Conservation (phyloP, 148 eudicot genomes). For the Rhododendron vialii region DNA sequence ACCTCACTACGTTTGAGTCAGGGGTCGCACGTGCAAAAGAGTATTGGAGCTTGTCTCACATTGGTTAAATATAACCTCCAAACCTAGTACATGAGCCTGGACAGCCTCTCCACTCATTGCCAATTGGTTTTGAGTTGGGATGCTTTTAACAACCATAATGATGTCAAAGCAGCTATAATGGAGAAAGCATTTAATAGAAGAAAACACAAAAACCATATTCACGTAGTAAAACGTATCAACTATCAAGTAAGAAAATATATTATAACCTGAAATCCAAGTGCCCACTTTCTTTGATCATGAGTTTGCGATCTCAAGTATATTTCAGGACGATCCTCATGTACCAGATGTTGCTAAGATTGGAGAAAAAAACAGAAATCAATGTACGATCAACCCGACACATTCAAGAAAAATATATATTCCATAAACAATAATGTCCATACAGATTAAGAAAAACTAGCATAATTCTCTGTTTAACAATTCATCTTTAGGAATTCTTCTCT, state of each 20-base stretch:
- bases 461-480: background rate
- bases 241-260: background rate
- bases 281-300: constrained; percentile 22
- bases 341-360: background rate
- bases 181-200: background rate
- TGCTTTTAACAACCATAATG: background rate
- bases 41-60: no score
- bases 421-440: background rate
- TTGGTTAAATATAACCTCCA: no score
- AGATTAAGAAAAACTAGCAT: background rate
- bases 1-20: no score
- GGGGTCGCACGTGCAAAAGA: no score
- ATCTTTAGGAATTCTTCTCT: background rate
- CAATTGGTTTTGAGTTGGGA: no score
- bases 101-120: no score
- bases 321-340: constrained; percentile 5
- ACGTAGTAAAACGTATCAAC: background rate
- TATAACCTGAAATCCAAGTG: constrained; percentile 27
- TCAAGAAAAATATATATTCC: background rate
- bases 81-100: no score
- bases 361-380: background rate
- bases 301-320: constrained; percentile 10
- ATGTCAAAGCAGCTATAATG: background rate
- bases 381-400: background rate
- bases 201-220: background rate